These are phyloP conservation scores for Rhizopus microsporus DNA, from an alignment of 371 early-diverging fungal genomes.

Conservation along the genomic window DNA sequence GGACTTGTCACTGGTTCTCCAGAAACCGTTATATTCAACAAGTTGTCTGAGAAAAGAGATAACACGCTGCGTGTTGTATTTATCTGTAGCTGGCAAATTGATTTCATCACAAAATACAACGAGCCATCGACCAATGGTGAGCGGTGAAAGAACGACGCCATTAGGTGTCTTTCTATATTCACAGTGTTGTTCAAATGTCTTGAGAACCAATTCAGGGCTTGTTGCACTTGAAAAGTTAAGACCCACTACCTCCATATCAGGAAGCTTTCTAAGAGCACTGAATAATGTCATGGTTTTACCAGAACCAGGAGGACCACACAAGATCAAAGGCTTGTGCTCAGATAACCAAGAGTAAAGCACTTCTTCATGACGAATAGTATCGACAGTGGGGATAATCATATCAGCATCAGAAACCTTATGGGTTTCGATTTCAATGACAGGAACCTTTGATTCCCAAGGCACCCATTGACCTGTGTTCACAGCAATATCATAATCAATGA, in stretches of 20 bases:
- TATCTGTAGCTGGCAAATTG: conserved; percentile 95
- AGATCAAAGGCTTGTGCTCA: conserved; percentile 92
- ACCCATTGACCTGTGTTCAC: conserved; percentile 86
- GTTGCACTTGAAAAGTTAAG: conserved; percentile 99
- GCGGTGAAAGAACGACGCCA: conserved; percentile 88
- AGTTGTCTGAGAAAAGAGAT: conserved; percentile 95
- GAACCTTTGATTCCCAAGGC: conserved; percentile 90
- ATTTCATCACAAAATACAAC: conserved; percentile 99
- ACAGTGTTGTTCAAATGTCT: conserved; percentile 97
- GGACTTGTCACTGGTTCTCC: conserved; percentile 87
- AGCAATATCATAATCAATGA: conserved; percentile 93
- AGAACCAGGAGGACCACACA: conserved; percentile 99
- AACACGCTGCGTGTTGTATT: conserved; percentile 97
- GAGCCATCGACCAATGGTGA: conserved; percentile 88
- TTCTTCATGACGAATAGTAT: conserved; percentile 97
- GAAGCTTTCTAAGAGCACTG: conserved; percentile 91
- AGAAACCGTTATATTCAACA: conserved; percentile 96
- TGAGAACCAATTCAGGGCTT: conserved; percentile 92
- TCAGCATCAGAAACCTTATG: conserved; percentile 92
- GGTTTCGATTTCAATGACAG: conserved; percentile 93
- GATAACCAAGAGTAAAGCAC: conserved; percentile 94
- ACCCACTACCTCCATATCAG: conserved; percentile 96
- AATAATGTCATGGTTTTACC: conserved; percentile 99
- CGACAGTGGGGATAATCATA: conserved; percentile 97
- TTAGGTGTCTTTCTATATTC: conserved; percentile 96